A percentile compares a stretch with the other conserved stretches of the same genome.
Evolutionary conservation across 2,329 filamentous ascomycete species (phyloP).

Genomic region (Coniochaeta sp.): DNA sequence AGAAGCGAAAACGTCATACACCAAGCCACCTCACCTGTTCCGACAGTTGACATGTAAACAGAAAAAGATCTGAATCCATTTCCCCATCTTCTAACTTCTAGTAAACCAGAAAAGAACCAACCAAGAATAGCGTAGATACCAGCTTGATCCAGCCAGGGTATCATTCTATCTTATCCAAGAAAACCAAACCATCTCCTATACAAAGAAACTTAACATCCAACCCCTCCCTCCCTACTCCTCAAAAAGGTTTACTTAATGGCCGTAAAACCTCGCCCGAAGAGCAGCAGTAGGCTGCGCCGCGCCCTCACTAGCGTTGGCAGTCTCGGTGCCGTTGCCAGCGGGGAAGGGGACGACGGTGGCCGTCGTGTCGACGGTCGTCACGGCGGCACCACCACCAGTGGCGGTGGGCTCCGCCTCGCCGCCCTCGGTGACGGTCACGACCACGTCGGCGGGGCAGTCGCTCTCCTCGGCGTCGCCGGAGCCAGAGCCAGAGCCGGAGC

Average conservation of each 20-base stretch:
- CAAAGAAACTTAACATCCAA: neutral
- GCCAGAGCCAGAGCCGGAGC: too few species aligned
- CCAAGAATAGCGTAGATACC: neutral
- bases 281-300: neutral
- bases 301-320: neutral
- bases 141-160: constrained; percentile 2
- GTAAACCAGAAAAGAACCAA: neutral
- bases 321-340: constrained; percentile 1
- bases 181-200: neutral
- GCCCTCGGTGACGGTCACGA: neutral
- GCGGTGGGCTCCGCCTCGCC: neutral
- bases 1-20: too few species aligned
- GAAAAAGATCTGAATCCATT: too few species aligned
- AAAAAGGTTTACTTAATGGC: neutral
- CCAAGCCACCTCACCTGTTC: too few species aligned
- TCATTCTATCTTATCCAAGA: neutral
- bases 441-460: neutral
- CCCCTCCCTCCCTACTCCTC: neutral
- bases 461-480: neutral
- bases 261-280: neutral
- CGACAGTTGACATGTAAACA: too few species aligned
- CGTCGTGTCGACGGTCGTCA: neutral
- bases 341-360: constrained; percentile 1
- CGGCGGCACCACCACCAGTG: neutral
- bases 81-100: too few species aligned